Evolutionary conservation across 2,329 filamentous ascomycete species (phyloP).

Genomic region (Claviceps sp.): DNA sequence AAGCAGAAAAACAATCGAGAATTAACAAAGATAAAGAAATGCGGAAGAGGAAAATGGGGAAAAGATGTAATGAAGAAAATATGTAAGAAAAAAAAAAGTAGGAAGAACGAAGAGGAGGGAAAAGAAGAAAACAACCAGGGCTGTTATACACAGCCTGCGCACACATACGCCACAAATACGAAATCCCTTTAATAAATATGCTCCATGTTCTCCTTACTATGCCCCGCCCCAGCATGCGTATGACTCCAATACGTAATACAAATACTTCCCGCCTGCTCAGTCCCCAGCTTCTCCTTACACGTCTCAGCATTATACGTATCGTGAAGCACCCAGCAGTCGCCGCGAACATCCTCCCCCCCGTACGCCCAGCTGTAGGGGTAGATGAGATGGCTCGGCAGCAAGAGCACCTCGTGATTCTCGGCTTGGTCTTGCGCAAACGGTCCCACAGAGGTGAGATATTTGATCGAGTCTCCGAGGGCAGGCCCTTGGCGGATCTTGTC

Average conservation of each 20-base stretch:
- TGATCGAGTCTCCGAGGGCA: background rate
- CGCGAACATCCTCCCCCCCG: conserved; percentile 5
- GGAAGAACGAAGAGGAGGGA: background rate
- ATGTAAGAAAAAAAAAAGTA: background rate
- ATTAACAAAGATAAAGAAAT: background rate
- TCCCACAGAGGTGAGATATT: background rate
- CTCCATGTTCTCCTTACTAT: background rate
- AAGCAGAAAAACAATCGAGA: too few relatives aligned
- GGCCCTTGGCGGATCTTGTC: background rate
- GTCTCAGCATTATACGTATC: conserved; percentile 7
- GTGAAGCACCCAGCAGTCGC: conserved; percentile 11
- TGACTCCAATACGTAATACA: conserved; percentile 17
- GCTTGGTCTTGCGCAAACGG: background rate
- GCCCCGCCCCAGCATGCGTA: conserved; percentile 8
- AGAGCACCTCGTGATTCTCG: conserved; percentile 8
- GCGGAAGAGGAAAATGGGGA: background rate
- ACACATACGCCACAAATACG: too few relatives aligned
- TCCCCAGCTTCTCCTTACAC: conserved; percentile 11
- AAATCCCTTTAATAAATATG: background rate
- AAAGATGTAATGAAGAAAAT: too few relatives aligned
- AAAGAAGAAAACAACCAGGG: background rate
- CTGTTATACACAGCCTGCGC: background rate
- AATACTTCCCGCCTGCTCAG: conserved; percentile 11
- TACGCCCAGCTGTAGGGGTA: conserved; percentile 15
- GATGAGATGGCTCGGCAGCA: conserved; percentile 12